Base-by-base conservation (phyloP, 164 flowering plant species). In the Liquidambar formosana region DNA sequence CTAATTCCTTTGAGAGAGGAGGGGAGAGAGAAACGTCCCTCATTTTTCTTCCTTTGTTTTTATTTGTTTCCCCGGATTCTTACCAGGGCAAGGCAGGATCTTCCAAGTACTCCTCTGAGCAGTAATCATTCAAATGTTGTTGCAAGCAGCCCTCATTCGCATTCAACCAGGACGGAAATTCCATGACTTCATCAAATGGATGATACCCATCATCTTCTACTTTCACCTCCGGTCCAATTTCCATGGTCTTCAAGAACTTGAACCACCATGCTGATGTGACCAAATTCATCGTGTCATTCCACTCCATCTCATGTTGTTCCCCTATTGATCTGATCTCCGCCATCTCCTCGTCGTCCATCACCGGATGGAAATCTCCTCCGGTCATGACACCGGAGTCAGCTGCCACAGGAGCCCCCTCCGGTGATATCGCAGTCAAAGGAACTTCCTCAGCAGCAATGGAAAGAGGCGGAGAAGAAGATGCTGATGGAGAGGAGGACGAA, bases 221-320 rank as follows among this genome's bases (percentile, higher is more conserved):
- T 16, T 70, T 57, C n/a, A 51, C 79, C 11, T 77, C 86, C 5
- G 78, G 74, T 26, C 67, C 76, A 44, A 70, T 66, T 64, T 87
- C 94, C 85, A 84, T 81, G 21, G 75, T 76, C 74, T 88, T 87
- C 72, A 86, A 72, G 74, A 82, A 88, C 81, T 88, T 86, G 61
- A 83, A 87, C 98, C 99, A 95, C 86, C 96, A 82, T 0, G 98
- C 96, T 12, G 96, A 93, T 3, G 88, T 85, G 8, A 88, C 85
- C 73, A 91, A 74, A 78, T 83, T 88, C 83, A 91, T 54, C 3
- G 80, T 84, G 68, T 93, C 98, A 66, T 86, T 82, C 98, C 92
- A 93, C 68, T 89, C 96, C 87, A 91, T 88, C 77, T 91, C 85
- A 67, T 91, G 91, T 56, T 87, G 85, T 71, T 91, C 92, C 8